phyloP scores from a whole-genome alignment of 1,284 basidiomycete genomes.

The Exsudoporus floridanus region DNA sequence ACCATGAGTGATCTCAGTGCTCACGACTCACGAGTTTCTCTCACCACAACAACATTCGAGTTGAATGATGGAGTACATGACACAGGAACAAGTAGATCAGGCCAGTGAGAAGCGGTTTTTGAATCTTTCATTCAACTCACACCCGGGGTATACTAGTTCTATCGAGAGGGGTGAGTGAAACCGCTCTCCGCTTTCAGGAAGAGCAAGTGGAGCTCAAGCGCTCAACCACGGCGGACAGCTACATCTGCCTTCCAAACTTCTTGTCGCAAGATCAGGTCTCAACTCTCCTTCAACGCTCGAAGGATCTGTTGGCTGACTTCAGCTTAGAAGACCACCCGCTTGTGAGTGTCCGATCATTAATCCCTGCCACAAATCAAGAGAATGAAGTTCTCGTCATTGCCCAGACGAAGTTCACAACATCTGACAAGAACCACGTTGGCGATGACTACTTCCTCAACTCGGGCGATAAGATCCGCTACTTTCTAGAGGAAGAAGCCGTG shows the following conservation, averaged over 20 bases:
- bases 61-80: slow-evolving; percentile 35
- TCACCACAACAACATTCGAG: not conserved
- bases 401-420: slow-evolving; percentile 87
- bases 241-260: slow-evolving; percentile 78
- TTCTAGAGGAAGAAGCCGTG: slow-evolving; percentile 82
- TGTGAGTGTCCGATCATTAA: slow-evolving; percentile 40
- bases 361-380: not conserved
- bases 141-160: slow-evolving; percentile 13
- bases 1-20: not conserved
- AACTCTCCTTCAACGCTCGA: slow-evolving; percentile 68
- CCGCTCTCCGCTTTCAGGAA: not conserved
- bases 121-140: not conserved
- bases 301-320: slow-evolving; percentile 76
- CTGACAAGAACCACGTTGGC: slow-evolving; percentile 74
- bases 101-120: slow-evolving; percentile 22
- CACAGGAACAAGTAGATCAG: slow-evolving; percentile 42
- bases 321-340: slow-evolving; percentile 77
- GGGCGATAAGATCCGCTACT: slow-evolving; percentile 91
- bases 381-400: not conserved
- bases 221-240: slow-evolving; percentile 47
- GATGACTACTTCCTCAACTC: slow-evolving; percentile 92
- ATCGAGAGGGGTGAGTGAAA: slow-evolving; percentile 26
- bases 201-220: not conserved
- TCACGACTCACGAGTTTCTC: no score
- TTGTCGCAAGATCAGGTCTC: slow-evolving; percentile 57